A percentile compares a stretch with the other conserved stretches of the same genome.
phyloP scores from a whole-genome alignment of 2,329 filamentous ascomycete species.

The Alternaria brassicicola region DNA sequence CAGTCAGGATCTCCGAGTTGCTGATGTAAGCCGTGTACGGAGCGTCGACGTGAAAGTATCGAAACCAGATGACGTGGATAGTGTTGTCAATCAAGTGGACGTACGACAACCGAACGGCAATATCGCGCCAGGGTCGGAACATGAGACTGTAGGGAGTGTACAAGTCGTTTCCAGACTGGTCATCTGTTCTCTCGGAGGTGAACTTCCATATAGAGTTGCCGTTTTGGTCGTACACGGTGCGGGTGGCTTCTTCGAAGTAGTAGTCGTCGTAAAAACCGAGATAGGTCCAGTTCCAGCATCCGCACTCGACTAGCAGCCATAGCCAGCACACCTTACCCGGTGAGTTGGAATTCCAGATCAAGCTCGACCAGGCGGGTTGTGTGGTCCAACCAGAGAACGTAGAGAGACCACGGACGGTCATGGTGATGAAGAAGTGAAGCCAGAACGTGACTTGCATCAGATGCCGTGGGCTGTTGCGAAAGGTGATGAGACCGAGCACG shows the following conservation, averaged over 20 bases:
- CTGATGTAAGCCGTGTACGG: constrained; percentile 1
- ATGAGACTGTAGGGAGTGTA: not conserved
- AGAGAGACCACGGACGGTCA: not conserved
- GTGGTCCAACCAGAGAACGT: not conserved
- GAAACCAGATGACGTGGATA: not conserved
- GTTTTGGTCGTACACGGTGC: not conserved
- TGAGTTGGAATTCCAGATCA: not conserved
- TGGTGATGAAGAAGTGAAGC: not conserved
- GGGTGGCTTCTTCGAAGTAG: not conserved
- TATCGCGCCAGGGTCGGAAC: constrained; percentile 1
- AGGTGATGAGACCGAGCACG: not conserved
- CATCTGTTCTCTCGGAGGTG: not conserved
- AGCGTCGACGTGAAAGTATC: not conserved
- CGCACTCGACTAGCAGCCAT: not conserved
- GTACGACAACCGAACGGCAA: not conserved
- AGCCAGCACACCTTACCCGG: not conserved
- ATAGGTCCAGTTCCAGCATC: not conserved
- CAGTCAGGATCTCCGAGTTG: not conserved
- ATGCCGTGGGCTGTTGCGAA: not conserved
- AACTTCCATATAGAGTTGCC: not conserved
- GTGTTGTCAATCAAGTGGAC: not conserved
- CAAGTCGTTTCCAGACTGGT: accelerated
- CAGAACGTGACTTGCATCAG: not conserved
- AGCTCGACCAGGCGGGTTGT: not conserved
- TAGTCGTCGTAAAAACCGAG: constrained; percentile 1